Evolutionary conservation across 768 basidiomycete genomes (phyloP).

Genomic region (Tephrocybe sp.): DNA sequence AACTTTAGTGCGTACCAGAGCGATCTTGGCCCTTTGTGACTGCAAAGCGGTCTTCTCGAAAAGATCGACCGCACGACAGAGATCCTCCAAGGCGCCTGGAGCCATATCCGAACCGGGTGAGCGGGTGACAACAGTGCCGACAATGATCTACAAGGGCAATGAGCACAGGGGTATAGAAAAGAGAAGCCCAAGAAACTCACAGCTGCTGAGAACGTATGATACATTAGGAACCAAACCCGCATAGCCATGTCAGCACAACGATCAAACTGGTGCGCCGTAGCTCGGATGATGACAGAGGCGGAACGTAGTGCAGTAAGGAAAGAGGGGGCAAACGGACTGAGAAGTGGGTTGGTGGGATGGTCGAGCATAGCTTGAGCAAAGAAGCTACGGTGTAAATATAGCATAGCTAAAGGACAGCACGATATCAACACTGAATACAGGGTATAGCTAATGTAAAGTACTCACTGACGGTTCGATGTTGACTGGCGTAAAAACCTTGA

Average conservation of each 20-base stretch:
- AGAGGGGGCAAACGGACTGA: slow-evolving; percentile 54
- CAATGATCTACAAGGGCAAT: slow-evolving; percentile 42
- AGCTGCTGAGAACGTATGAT: slow-evolving; percentile 50
- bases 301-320: slow-evolving; percentile 54
- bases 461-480: slow-evolving; percentile 58
- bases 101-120: slow-evolving; percentile 51
- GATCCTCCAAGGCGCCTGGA: slow-evolving; percentile 45
- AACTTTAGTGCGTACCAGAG: slow-evolving; percentile 32
- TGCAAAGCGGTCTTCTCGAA: slow-evolving; percentile 44
- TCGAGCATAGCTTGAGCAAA: slow-evolving; percentile 58
- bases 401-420: slow-evolving; percentile 35
- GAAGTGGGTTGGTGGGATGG: slow-evolving; percentile 48
- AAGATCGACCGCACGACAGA: slow-evolving; percentile 42
- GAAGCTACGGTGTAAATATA: slow-evolving; percentile 55
- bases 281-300: slow-evolving; percentile 50
- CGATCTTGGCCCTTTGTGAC: slow-evolving; percentile 45
- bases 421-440: not conserved
- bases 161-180: slow-evolving; percentile 5
- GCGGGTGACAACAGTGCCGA: slow-evolving; percentile 58
- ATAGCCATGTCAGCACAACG: slow-evolving; percentile 44
- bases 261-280: slow-evolving; percentile 46
- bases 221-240: slow-evolving; percentile 49
- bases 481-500: slow-evolving; percentile 53
- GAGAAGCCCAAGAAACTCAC: slow-evolving; percentile 27
- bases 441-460: slow-evolving; percentile 10